phyloP scores from a whole-genome alignment of 192 early-diverging fungal species.

The Podila epicladia region DNA sequence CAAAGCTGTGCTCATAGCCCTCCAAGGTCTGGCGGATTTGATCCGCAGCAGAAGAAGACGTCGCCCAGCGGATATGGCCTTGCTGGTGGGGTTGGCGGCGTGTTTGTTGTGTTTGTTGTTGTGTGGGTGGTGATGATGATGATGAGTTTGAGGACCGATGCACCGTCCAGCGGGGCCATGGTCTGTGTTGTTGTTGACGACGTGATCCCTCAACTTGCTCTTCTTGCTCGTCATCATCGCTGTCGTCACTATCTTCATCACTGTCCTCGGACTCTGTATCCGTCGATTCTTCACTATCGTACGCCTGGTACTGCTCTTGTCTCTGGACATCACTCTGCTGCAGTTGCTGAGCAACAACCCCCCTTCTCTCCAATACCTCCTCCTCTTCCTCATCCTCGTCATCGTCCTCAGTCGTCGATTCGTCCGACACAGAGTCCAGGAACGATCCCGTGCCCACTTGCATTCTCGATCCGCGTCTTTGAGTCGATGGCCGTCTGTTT shows the following conservation, averaged over 20 bases:
- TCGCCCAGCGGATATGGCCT: background rate
- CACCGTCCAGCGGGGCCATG: background rate
- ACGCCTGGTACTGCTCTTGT: background rate
- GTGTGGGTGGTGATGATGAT: background rate
- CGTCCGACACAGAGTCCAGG: conserved; percentile 2
- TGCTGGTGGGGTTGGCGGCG: background rate
- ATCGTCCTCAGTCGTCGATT: background rate
- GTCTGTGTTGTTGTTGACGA: background rate
- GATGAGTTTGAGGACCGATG: background rate
- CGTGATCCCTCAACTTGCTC: background rate
- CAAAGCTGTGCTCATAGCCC: conserved; percentile 27
- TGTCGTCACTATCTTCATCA: background rate
- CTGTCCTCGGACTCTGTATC: background rate
- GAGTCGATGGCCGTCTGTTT: background rate
- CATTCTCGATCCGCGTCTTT: background rate
- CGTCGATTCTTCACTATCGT: conserved; percentile 9
- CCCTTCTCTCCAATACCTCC: background rate
- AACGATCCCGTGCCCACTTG: background rate
- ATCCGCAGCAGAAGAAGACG: background rate
- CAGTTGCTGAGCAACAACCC: background rate
- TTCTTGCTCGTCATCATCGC: conserved; percentile 4
- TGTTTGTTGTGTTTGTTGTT: conserved; percentile 4
- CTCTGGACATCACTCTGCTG: background rate
- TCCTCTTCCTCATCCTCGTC: background rate
- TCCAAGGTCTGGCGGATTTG: conserved; percentile 9